Evolutionary conservation across 139 green algal species (phyloP).

Genomic region (Gonium pectorale): DNA sequence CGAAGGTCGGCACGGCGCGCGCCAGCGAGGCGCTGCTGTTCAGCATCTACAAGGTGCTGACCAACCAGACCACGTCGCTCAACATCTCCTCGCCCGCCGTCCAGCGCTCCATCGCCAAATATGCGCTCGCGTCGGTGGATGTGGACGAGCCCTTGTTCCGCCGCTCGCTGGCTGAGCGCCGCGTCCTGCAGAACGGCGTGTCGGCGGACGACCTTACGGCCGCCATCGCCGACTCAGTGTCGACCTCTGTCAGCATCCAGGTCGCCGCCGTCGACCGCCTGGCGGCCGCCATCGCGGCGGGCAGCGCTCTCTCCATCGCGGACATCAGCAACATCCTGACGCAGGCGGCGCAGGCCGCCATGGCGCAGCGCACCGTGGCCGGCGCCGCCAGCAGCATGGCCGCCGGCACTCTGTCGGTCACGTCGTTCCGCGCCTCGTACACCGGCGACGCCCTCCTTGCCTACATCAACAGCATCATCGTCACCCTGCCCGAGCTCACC

Average conservation of each 20-base stretch:
- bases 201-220: too few species aligned
- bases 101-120: not conserved
- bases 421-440: not conserved
- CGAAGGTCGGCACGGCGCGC: not conserved
- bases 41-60: too few species aligned
- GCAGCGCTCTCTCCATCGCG: not conserved
- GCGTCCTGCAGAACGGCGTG: too few species aligned
- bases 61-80: not conserved
- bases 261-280: not conserved
- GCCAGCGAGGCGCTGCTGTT: not conserved
- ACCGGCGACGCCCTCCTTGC: not conserved
- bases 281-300: not conserved
- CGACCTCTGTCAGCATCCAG: not conserved
- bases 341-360: too few species aligned
- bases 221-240: not conserved
- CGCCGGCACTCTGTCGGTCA: too few species aligned
- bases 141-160: too few species aligned
- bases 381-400: too few species aligned
- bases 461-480: not conserved
- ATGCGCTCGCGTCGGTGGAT: too few species aligned
- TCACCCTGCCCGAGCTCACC: not conserved
- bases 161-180: too few species aligned
- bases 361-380: too few species aligned
- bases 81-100: not conserved
- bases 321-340: too few species aligned